Conservation (phyloP, 208 protist genomes). For the Wallacemonas rigidus region DNA sequence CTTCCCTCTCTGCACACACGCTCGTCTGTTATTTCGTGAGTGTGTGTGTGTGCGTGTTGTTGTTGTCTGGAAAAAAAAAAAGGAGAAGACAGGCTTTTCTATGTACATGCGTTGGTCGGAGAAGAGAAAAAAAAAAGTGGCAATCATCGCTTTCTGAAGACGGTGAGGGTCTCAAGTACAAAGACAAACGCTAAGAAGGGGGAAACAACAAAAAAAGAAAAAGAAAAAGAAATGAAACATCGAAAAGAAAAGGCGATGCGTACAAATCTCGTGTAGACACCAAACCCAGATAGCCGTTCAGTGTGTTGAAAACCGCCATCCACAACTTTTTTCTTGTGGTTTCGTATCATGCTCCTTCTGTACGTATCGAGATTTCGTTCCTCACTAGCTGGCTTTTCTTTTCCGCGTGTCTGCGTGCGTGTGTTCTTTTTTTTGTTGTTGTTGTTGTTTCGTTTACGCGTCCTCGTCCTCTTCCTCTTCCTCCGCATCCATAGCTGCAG, state of each 20-base stretch:
- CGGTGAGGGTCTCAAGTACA: background rate
- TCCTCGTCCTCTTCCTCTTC: slow-evolving; percentile 60
- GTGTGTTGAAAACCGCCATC: too few relatives aligned
- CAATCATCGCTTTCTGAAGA: background rate
- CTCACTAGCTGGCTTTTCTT: too few relatives aligned
- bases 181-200: background rate
- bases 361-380: too few relatives aligned
- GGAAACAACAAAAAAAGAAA: slow-evolving; percentile 16
- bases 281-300: too few relatives aligned
- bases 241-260: background rate
- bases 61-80: background rate
- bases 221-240: background rate
- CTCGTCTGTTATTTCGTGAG: background rate
- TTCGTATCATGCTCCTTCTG: too few relatives aligned
- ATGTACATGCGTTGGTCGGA: background rate
- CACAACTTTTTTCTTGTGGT: too few relatives aligned
- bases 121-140: background rate
- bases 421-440: slow-evolving; percentile 5
- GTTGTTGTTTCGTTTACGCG: background rate
- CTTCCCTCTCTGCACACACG: too few relatives aligned
- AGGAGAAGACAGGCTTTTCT: background rate
- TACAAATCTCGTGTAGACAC: background rate
- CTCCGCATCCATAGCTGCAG: slow-evolving; percentile 41
- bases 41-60: slow-evolving; percentile 1
- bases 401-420: too few relatives aligned